Percentiles rank a stretch among this genome's conserved stretches.
Conservation (phyloP, 148 eudicot genomes). For the Euryodendron excelsum region DNA sequence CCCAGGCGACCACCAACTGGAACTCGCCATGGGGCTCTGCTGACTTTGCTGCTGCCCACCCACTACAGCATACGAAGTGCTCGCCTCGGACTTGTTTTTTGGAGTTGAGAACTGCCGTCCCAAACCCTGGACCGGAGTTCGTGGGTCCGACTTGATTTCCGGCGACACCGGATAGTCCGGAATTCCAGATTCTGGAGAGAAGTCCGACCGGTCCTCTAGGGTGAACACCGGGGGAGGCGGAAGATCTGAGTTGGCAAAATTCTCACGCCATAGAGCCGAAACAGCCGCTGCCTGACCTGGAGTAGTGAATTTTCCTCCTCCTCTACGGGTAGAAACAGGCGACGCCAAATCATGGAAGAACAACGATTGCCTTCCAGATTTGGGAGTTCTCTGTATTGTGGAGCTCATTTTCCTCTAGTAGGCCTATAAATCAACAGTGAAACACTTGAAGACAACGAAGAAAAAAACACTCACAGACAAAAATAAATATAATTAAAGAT, state of each 20-base stretch:
- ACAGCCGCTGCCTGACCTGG: conserved; percentile 96
- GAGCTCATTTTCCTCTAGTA: conserved; percentile 44
- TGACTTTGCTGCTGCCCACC: conserved; percentile 50
- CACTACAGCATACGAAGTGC: conserved; percentile 54
- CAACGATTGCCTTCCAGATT: conserved; percentile 73
- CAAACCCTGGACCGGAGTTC: conserved; percentile 47
- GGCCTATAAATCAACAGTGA: not conserved
- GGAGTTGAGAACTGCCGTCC: conserved; percentile 58
- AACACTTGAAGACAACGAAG: not conserved
- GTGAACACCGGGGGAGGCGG: conserved; percentile 93
- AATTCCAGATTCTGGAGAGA: conserved; percentile 78
- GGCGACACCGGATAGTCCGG: conserved; percentile 75
- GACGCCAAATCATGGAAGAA: conserved; percentile 84
- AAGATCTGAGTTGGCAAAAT: conserved; percentile 76
- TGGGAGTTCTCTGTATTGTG: conserved; percentile 59
- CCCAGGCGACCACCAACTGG: conserved; percentile 77
- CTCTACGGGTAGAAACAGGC: conserved; percentile 70
- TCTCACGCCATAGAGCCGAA: conserved; percentile 94
- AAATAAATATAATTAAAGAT: too few species aligned
- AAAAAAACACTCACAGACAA: not conserved
- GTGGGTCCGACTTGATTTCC: conserved; percentile 66
- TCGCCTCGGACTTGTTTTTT: conserved; percentile 58
- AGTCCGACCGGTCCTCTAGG: conserved; percentile 85
- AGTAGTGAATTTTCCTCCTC: conserved; percentile 62
- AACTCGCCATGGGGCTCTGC: conserved; percentile 50